Base-by-base conservation (phyloP, 2,329 filamentous ascomycete genomes). In the Albophoma yamanashiensis region DNA sequence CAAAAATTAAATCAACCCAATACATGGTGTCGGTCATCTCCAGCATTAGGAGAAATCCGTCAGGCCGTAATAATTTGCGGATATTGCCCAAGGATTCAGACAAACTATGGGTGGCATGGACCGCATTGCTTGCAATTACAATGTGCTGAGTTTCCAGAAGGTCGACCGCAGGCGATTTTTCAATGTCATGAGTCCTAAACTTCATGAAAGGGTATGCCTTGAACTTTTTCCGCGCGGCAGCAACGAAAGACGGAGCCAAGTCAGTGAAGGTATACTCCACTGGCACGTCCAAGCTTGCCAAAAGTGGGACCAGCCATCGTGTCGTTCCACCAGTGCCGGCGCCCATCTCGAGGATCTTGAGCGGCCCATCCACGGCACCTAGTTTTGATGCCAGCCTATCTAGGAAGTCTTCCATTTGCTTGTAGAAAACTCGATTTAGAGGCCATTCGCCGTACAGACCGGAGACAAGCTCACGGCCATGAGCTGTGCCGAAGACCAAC, bases 251-350 rank as follows among this genome's bases (percentile, higher is more conserved):
- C 0, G 60, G 59, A 0, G 73, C 68, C 2, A 78, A 61, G 47
- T 78, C 76, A 1, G 76, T 76, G 58, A 77, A 74, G 0, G 71
- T 74, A 61, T 78, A 78, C 50, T 69, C 65, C 31, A 74, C 66
- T 0, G 68, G 65, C 0, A 70, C 69, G 68, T 1, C 67, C 39
- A 2, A 72, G 67, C 5, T 76, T 58, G 57, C 66, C 2, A 77
- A 65, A 1, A 68, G 27, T 0, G 67, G 68, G 14, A 71, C 61
- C 3, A 75, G 60, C 43, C 58, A 56, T 38, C 61, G 64, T 2
- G 74, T 76, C 0, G 75, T 76, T 14, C 71, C 69, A 4, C 72
- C 71, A 0, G 72, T 66, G n/a, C 65, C 65, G 8, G 64, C 45
- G 25, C 45, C 45, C 45, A 50, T 50, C 25, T 50, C 45, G 14